These are phyloP conservation scores for Sphagnurus paluster DNA, from an alignment of 1,284 basidiomycete species.

Conservation along the genomic window DNA sequence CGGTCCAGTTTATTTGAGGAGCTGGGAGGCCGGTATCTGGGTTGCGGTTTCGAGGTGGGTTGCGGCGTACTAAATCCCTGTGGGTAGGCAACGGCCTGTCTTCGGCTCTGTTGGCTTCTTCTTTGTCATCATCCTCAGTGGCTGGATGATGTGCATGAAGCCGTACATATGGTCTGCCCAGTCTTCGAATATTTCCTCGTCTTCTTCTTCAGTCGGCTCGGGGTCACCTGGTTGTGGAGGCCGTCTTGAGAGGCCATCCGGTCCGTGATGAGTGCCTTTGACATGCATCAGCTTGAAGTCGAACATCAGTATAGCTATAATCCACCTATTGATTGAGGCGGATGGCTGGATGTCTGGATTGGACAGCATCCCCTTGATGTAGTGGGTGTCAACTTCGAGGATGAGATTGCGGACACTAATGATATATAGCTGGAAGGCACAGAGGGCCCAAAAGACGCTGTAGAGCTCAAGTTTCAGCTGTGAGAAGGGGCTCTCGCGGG, in stretches of 20 bases:
- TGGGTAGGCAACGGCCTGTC: too few relatives aligned
- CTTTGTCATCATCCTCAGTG: too few relatives aligned
- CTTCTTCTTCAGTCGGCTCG: background rate
- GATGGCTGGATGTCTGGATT: constrained; percentile 37
- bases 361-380: constrained; percentile 39
- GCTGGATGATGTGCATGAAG: too few relatives aligned
- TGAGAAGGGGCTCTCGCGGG: constrained; percentile 29
- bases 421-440: constrained; percentile 23
- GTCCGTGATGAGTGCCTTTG: constrained; percentile 19
- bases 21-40: too few relatives aligned
- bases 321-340: constrained; percentile 40
- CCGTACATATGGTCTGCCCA: too few relatives aligned
- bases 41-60: too few relatives aligned
- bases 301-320: constrained; percentile 35
- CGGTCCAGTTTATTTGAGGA: too few relatives aligned
- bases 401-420: constrained; percentile 26
- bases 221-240: too few relatives aligned
- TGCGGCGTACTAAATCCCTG: too few relatives aligned
- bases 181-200: background rate
- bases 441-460: constrained; percentile 29
- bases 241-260: constrained; percentile 2
- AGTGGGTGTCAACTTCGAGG: constrained; percentile 37
- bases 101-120: too few relatives aligned
- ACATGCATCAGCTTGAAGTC: constrained; percentile 37
- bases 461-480: constrained; percentile 36